Evolutionary conservation across 2,329 filamentous ascomycete species (phyloP), one percentile per base, ranked within the genome.

Genomic region (Aspergillus sp.): DNA sequence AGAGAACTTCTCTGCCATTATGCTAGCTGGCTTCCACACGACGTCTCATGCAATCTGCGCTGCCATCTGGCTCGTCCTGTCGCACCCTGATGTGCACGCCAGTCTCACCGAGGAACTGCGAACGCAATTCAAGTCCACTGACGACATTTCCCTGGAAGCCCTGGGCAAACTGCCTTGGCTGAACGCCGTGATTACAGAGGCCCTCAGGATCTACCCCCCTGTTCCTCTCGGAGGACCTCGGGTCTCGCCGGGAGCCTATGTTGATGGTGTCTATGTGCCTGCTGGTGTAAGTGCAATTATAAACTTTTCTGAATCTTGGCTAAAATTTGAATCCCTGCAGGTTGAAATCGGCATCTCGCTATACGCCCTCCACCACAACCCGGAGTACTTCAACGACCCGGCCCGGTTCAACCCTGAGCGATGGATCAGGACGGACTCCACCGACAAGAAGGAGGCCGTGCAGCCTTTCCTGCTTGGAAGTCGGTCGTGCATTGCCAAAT

Each of bases 301-400:
- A 57, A 20, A 48, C 42, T 34, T 46, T 30, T 27, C 22, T 39
- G 8, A 20, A 22, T 13, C 4, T 37, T 30, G 22, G 13, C 6
- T 13, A n/a, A 9, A 37, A 2, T 9, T 37, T 37, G 1, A 7
- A 13, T n/a, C n/a, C 34, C 13, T 37, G 24, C 24, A 63, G 61
- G 60, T 61, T 17, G 66, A 68, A 41, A 62, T 75, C 17, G 72
- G 69, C 39, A 68, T 67, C 20, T 62, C 64, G 5, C 52, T 64
- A 8, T 75, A 69, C 54, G 61, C 68, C 2, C 54, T 74, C 22
- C 70, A 73, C 51, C 70, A 72, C 41, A 69, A 73, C 33, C 60
- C 61, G 9, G 62, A 62, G 6, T 72, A 73, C 51, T 74, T 69
- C 58, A 56, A 62, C 22, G 58, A 65, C 12, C 67, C 73, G 0